Conservation (phyloP, 768 basidiomycete genomes). For the Obba rivulosa region DNA sequence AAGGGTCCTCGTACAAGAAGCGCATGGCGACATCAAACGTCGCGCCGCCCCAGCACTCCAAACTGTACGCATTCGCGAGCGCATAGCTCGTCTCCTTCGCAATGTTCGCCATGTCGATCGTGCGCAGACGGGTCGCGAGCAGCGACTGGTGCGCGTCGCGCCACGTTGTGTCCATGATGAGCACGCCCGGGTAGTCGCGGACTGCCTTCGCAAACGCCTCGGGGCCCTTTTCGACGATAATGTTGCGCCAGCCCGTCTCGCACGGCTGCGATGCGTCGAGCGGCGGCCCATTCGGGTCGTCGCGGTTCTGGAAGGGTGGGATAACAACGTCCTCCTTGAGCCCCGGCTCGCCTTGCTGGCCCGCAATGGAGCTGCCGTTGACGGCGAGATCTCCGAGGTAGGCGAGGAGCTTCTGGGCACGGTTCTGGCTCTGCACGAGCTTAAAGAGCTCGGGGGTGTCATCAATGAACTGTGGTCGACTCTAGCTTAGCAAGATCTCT, state of each 20-base stretch:
- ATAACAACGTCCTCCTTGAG: slow-evolving; percentile 83
- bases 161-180: slow-evolving; percentile 99
- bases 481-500: background rate
- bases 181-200: slow-evolving; percentile 87
- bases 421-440: slow-evolving; percentile 94
- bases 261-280: slow-evolving; percentile 83
- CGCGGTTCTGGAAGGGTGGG: slow-evolving; percentile 73
- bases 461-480: slow-evolving; percentile 79
- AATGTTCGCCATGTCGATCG: slow-evolving; percentile 96
- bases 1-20: slow-evolving; percentile 99
- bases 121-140: slow-evolving; percentile 92
- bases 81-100: slow-evolving; percentile 97
- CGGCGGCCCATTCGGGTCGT: slow-evolving; percentile 66
- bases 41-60: slow-evolving; percentile 99
- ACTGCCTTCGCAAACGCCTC: slow-evolving; percentile 99
- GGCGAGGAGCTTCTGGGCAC: slow-evolving; percentile 93
- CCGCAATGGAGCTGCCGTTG: slow-evolving; percentile 97
- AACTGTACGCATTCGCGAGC: slow-evolving; percentile 88
- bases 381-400: slow-evolving; percentile 98
- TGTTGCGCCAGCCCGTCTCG: slow-evolving; percentile 92
- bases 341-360: slow-evolving; percentile 93
- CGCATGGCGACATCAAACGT: slow-evolving; percentile 99
- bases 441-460: slow-evolving; percentile 99
- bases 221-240: slow-evolving; percentile 96
- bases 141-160: slow-evolving; percentile 98